These are phyloP conservation scores for Colletotrichum liriopes DNA, from an alignment of 2,329 filamentous ascomycete genomes.

Conservation along the genomic window DNA sequence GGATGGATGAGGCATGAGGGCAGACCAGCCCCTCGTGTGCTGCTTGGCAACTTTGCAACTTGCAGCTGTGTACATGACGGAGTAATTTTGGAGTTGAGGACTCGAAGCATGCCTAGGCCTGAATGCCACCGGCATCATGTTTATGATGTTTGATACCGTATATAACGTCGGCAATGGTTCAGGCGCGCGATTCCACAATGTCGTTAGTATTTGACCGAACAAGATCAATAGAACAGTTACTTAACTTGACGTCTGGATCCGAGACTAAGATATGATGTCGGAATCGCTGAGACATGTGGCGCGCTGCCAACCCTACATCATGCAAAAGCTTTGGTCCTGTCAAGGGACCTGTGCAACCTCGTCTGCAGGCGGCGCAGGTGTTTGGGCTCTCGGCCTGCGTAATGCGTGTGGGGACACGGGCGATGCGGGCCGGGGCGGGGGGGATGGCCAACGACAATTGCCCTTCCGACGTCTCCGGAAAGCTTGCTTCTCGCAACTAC, in stretches of 20 bases:
- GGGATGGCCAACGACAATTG: neutral
- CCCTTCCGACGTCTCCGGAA: neutral
- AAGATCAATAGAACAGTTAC: conserved; percentile 24
- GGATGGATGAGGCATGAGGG: conserved; percentile 25
- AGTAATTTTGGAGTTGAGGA: conserved; percentile 36
- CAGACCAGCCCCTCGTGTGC: conserved; percentile 12
- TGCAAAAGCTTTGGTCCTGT: neutral
- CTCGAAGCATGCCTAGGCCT: conserved; percentile 16
- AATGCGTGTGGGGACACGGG: conserved; percentile 1
- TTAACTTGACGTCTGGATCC: neutral
- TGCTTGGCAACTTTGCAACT: conserved; percentile 3
- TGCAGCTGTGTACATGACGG: conserved; percentile 39
- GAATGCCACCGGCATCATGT: conserved; percentile 30
- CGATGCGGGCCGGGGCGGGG: conserved; percentile 3
- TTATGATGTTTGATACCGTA: conserved; percentile 41
- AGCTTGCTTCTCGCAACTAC: neutral
- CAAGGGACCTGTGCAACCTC: neutral
- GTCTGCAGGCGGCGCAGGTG: neutral
- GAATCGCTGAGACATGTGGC: neutral
- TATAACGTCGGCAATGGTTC: conserved; percentile 27
- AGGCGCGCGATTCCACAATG: conserved; percentile 7
- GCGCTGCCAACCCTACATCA: neutral
- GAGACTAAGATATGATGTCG: neutral
- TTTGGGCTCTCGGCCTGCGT: conserved; percentile 3
- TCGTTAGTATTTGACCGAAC: conserved; percentile 14